Evolutionary conservation across 176 grass and related monocot species (phyloP).

Genomic region (Poa pratensis): DNA sequence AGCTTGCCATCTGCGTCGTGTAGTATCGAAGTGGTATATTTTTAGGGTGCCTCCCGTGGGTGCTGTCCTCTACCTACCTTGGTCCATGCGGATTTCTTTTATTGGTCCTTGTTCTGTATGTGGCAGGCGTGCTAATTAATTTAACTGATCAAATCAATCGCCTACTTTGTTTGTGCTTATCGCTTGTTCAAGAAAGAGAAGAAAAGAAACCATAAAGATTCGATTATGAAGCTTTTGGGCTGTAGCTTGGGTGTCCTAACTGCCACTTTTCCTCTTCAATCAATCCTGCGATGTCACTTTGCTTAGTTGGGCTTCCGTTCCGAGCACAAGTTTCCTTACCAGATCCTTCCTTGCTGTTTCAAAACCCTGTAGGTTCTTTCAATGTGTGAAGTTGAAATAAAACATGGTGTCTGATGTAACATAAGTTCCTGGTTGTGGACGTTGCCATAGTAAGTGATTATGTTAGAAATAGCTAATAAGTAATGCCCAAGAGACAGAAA

Average conservation of each 20-base stretch:
- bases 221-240: slow-evolving; percentile 55
- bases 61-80: slow-evolving; percentile 45
- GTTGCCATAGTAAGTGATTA: slow-evolving; percentile 1
- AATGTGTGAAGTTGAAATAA: slow-evolving; percentile 11
- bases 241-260: slow-evolving; percentile 49
- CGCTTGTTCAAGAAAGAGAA: slow-evolving; percentile 2
- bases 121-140: slow-evolving; percentile 43
- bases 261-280: slow-evolving; percentile 39
- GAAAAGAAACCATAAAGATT: slow-evolving; percentile 45
- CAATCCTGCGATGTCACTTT: slow-evolving; percentile 1
- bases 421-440: slow-evolving; percentile 3
- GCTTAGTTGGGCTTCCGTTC: slow-evolving; percentile 26
- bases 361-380: background rate
- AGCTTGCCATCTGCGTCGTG: slow-evolving; percentile 30
- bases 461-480: background rate
- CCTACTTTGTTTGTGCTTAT: slow-evolving; percentile 51
- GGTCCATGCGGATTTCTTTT: slow-evolving; percentile 39
- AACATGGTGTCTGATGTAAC: background rate
- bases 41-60: slow-evolving; percentile 22
- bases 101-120: slow-evolving; percentile 35
- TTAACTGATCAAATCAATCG: slow-evolving; percentile 39
- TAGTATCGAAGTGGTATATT: slow-evolving; percentile 27
- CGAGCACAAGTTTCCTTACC: slow-evolving; percentile 9
- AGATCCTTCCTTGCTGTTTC: background rate
- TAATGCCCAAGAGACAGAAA: background rate